Evolutionary conservation across 2,329 filamentous ascomycete genomes (phyloP), one percentile per base, ranked within the genome.

Genomic region (Phaeosphaeria sp.): DNA sequence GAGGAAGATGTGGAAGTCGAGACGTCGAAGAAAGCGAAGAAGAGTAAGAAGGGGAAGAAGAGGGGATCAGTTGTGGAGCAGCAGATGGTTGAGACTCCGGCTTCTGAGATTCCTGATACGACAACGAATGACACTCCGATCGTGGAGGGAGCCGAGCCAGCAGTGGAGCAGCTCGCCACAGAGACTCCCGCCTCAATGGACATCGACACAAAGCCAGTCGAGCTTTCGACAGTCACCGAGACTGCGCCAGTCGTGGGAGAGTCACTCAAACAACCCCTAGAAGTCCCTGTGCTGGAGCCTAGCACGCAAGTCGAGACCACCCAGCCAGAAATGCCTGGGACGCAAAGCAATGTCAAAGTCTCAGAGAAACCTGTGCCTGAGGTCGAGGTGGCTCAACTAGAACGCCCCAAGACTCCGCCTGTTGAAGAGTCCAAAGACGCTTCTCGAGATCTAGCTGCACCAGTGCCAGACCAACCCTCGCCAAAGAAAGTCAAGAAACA

Each of bases 401-500:
- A 44, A 18, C 25, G 20, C n/a, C 46, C 49, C 33, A 30, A 43
- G 27, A 17, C 17, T 5, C 18, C 57, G 43, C 27, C 24, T 17
- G n/a, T 46, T 6, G 49, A 57, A 33, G 50, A 56, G n/a, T 40
- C 17, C 20, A 53, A 44, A 17, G 43, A 18, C 20, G 21, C 18
- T 18, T 9, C 46, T 7, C 51, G 51, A 8, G 65, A 63, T 27
- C 36, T 56, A n/a, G 47, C 51, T 43, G 17, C 47, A 15, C 15
- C 36, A 7, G 18, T 42, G 11, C 42, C 59, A 15, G 52, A 53
- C 11, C 50, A 57, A 27, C 61, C 64, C 4, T 65, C 69, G 56
- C 66, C 67, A 55, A 71, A 70, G 52, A 68, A 70, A 46, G 55
- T 53, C 22, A 70, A 69, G 58, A 72, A 71, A 49, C 61, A 40